phyloP scores from a whole-genome alignment of 345 rosid genomes.

The Acer saccharum region DNA sequence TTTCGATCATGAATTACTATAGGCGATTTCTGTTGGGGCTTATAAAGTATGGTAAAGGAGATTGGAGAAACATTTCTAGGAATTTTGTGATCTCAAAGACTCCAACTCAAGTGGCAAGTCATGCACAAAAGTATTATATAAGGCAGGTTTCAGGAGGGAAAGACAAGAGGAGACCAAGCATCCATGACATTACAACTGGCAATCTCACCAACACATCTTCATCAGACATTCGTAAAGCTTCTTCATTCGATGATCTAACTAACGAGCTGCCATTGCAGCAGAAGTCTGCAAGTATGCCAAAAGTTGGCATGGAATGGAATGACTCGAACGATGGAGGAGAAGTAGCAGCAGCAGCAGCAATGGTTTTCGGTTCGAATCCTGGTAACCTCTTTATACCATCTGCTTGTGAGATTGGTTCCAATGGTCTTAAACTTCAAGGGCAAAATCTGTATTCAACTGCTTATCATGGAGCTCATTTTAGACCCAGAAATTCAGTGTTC shows the following conservation, averaged over 20 bases:
- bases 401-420: conserved; percentile 30
- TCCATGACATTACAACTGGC: conserved; percentile 79
- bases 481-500: conserved; percentile 35
- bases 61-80: conserved; percentile 94
- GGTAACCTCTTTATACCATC: conserved; percentile 35
- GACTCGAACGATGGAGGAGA: conserved; percentile 24
- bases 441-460: conserved; percentile 35
- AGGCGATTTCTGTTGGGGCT: conserved; percentile 89
- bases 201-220: too few species aligned
- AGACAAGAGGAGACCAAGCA: conserved; percentile 92
- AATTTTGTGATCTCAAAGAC: conserved; percentile 85
- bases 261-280: too few species aligned
- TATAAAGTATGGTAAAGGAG: conserved; percentile 89
- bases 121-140: conserved; percentile 95
- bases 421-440: conserved; percentile 32
- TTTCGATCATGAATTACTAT: conserved; percentile 19
- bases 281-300: too few species aligned
- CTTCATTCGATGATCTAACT: too few species aligned
- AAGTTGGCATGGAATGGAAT: too few species aligned
- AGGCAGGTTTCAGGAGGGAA: conserved; percentile 83
- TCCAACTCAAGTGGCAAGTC: conserved; percentile 98
- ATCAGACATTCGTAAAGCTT: too few species aligned
- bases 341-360: not conserved
- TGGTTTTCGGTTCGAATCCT: conserved; percentile 31
- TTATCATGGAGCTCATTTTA: conserved; percentile 28